A percentile compares a stretch with the other conserved stretches of the same genome.
Conservation (phyloP, 257 asterid species). For the Craterostigma plantagineum region DNA sequence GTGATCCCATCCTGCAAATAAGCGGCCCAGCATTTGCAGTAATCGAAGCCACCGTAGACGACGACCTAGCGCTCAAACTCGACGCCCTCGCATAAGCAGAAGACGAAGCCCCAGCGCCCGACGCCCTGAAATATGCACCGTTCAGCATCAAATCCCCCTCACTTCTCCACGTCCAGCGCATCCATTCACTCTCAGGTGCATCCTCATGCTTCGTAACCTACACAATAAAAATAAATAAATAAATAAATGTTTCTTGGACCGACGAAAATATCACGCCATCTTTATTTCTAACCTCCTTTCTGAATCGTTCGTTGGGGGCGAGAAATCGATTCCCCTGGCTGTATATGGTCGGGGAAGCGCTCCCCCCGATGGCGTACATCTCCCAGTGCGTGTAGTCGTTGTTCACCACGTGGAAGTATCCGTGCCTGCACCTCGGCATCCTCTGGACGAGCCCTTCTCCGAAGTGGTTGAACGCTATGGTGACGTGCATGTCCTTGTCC, state of each 20-base stretch:
- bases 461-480: constrained; percentile 71
- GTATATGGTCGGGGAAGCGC: constrained; percentile 69
- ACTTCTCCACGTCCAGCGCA: constrained; percentile 66
- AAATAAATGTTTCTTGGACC: no score
- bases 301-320: constrained; percentile 30
- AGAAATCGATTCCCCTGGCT: constrained; percentile 84
- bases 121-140: constrained; percentile 57
- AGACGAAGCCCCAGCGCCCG: constrained; percentile 49
- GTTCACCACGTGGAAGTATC: constrained; percentile 79
- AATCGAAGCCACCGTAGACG: constrained; percentile 42
- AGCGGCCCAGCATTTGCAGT: constrained; percentile 47
- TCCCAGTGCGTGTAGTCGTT: constrained; percentile 89
- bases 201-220: constrained; percentile 85
- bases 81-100: constrained; percentile 49
- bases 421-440: constrained; percentile 96
- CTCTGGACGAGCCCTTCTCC: constrained; percentile 82
- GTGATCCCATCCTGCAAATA: constrained; percentile 41
- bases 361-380: constrained; percentile 84
- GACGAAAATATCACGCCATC: neutral
- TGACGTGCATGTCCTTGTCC: constrained; percentile 60
- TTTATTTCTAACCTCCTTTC: constrained; percentile 29
- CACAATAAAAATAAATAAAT: neutral
- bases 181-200: constrained; percentile 80
- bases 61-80: constrained; percentile 60
- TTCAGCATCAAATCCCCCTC: constrained; percentile 78